Evolutionary conservation across 2,329 filamentous ascomycete species (phyloP).

Genomic region (Pseudonectria buxi): DNA sequence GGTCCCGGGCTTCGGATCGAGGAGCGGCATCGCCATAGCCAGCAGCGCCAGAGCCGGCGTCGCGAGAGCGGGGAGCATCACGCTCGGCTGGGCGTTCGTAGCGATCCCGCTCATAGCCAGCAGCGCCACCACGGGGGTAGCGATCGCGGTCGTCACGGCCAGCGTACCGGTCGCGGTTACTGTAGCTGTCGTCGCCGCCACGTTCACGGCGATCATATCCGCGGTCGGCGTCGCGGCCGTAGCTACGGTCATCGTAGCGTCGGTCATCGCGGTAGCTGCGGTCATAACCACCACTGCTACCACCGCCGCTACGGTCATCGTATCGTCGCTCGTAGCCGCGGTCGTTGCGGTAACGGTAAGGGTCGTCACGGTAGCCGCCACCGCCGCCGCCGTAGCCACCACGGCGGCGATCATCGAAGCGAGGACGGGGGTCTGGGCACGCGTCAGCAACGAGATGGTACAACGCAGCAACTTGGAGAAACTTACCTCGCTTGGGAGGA

Average conservation of each 20-base stretch:
- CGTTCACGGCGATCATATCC: constrained; percentile 46
- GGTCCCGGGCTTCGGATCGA: constrained; percentile 37
- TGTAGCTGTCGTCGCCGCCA: constrained; percentile 29
- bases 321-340: constrained; percentile 38
- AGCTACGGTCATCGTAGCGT: constrained; percentile 40
- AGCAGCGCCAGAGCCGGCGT: constrained; percentile 29
- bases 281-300: constrained; percentile 38
- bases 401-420: constrained; percentile 57
- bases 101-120: constrained; percentile 42
- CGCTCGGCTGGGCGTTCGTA: constrained; percentile 42
- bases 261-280: constrained; percentile 45
- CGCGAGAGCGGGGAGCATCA: constrained; percentile 33
- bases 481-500: constrained; percentile 90
- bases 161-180: constrained; percentile 31
- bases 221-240: constrained; percentile 52
- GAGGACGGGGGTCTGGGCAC: constrained; percentile 31
- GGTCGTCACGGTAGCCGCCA: constrained; percentile 47
- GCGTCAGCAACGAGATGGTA: constrained; percentile 7
- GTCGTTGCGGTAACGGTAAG: constrained; percentile 48
- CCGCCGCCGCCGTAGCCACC: constrained; percentile 47
- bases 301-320: constrained; percentile 40
- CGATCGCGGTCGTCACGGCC: constrained; percentile 41
- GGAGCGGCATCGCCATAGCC: constrained; percentile 36
- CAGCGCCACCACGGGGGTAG: constrained; percentile 28
- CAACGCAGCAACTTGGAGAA: neutral